Percentiles rank a stretch among this genome's conserved stretches.
phyloP scores from a whole-genome alignment of 345 rosid genomes.

The thale cress (Arabidopsis thaliana) region TAIR10.1 NC_003076.8:2446501-2447000 shows the following conservation, averaged over 20 bases:
- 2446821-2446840: constrained; percentile 21
- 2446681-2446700: neutral
- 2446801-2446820: constrained; percentile 11
- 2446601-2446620: neutral
- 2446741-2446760: neutral
- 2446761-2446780: constrained; percentile 10
- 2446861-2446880: constrained; percentile 6
- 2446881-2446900: neutral
- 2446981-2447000: constrained; percentile 33
- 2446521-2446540: neutral
- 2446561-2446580: neutral
- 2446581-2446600: neutral
- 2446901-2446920: constrained; percentile 33
- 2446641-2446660: neutral
- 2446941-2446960: constrained; percentile 43
- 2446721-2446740: too few relatives aligned
- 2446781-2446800: neutral
- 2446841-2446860: neutral
- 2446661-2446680: too few relatives aligned
- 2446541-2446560: neutral
- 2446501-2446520: neutral
- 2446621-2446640: neutral
- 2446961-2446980: constrained; percentile 36
- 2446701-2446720: too few relatives aligned
- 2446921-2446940: constrained; percentile 38